These are phyloP conservation scores for Populus deltoides DNA, from an alignment of 345 rosid species.

Conservation along the genomic window DNA sequence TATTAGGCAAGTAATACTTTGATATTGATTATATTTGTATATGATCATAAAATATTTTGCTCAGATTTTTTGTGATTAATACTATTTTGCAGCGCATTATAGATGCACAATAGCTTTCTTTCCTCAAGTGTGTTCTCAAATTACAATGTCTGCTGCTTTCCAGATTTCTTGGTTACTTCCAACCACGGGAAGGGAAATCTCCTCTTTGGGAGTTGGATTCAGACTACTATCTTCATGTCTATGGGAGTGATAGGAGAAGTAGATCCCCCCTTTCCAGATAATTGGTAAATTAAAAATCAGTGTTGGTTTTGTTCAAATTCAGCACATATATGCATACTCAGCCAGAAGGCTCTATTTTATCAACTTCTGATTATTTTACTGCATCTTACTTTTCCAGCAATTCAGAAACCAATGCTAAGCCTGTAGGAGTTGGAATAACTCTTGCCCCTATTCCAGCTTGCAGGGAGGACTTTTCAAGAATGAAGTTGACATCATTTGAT, in stretches of 20 bases:
- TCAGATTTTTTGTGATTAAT: not conserved
- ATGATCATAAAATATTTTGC: not conserved
- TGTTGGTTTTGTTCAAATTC: not conserved
- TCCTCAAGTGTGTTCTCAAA: slow-evolving; percentile 13
- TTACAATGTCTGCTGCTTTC: slow-evolving; percentile 11
- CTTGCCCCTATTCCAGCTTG: slow-evolving; percentile 90
- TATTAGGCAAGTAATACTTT: not conserved
- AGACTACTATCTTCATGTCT: slow-evolving; percentile 93
- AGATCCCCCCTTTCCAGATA: slow-evolving; percentile 52
- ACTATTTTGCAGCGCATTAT: not conserved
- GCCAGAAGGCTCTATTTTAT: not conserved
- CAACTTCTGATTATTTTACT: not conserved
- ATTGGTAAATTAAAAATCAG: slow-evolving; percentile 34
- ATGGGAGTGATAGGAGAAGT: slow-evolving; percentile 84
- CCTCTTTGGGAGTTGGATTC: slow-evolving; percentile 99
- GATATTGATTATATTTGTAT: not conserved
- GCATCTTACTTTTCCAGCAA: slow-evolving; percentile 21
- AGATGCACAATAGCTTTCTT: not conserved
- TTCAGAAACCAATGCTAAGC: slow-evolving; percentile 32
- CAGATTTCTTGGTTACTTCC: slow-evolving; percentile 96
- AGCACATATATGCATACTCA: not conserved
- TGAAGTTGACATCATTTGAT: slow-evolving; percentile 91
- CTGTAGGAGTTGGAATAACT: slow-evolving; percentile 45
- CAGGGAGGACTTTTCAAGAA: slow-evolving; percentile 77
- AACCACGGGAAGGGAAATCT: slow-evolving; percentile 92